phyloP scores from a whole-genome alignment of 2,329 filamentous ascomycete species.

The Penicillium janthinellum region DNA sequence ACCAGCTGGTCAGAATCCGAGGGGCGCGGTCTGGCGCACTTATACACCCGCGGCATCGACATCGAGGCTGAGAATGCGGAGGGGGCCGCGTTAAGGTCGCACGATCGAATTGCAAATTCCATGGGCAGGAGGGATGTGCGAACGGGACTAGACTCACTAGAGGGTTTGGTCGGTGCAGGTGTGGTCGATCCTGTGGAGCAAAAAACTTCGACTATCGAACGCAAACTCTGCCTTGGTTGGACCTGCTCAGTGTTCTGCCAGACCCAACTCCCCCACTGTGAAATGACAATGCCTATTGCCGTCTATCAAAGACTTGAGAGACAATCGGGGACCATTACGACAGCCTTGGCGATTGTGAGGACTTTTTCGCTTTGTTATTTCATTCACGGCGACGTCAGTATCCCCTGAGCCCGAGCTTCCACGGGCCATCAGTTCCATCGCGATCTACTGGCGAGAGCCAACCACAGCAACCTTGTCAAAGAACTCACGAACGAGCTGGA shows the following conservation, averaged over 20 bases:
- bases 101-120: slow-evolving; percentile 9
- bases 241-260: neutral
- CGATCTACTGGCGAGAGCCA: neutral
- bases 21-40: slow-evolving; percentile 1
- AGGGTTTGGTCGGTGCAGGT: slow-evolving; percentile 10
- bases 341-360: neutral
- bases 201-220: neutral
- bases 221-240: neutral
- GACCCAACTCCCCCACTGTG: neutral
- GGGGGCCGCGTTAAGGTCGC: neutral
- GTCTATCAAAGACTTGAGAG: neutral
- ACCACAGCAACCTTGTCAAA: neutral
- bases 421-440: neutral
- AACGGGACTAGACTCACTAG: slow-evolving; percentile 6
- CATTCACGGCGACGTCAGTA: neutral
- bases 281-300: neutral
- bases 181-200: slow-evolving; percentile 7
- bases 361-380: neutral
- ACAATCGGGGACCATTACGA: too few relatives aligned
- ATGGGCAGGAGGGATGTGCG: slow-evolving; percentile 6
- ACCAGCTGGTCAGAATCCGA: neutral
- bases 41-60: slow-evolving; percentile 2
- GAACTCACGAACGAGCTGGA: neutral
- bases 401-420: neutral
- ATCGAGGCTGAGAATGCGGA: slow-evolving; percentile 3